Evolutionary conservation across 2,329 filamentous ascomycete species (phyloP), one percentile per base, ranked within the genome.

Genomic region (Cercospora zeina): DNA sequence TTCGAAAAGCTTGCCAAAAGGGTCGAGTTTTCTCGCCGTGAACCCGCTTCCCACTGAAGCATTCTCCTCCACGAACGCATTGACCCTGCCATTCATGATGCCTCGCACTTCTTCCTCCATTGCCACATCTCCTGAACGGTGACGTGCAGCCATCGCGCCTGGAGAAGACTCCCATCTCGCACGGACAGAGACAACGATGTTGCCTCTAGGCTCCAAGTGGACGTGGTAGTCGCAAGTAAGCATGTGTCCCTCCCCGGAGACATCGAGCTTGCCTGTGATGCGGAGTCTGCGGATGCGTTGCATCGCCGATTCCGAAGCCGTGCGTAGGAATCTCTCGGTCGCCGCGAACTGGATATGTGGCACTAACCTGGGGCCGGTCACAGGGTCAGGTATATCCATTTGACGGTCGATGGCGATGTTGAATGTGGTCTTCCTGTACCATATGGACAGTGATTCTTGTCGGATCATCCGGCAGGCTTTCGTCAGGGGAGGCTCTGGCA

Each of bases 141-240:
- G 21, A 30, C 13, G 13, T 49, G 21, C 42, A 49, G 42, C 42
- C 21, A 10, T 34, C 8, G 31, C 13, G 13, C 39, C 2, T 45
- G 30, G 8, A 6, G 49, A 53, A 34, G 14, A 34, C 49, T 53
- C 49, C 49, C 49, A 53, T 34, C 49, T 53, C 6, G 49, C n/a
- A 16, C 49, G 27, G 11, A 53, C n/a, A 33, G 27, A 33, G 49
- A 24, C 16, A 8, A 19, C 49, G 30, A 53, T 53, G n/a, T 19
- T 34, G 49, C 49, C 49, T 31, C 10, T 53, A n/a, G 27, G 49
- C 30, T 53, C 13, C 49, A 53, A 21, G 30, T 31, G n/a, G 9
- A 53, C n/a, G 49, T 53, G 19, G n/a, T 53, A 53, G 49, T 53
- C 49, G 30, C 49, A 53, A n/a, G 5, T n/a, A 14, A 53, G 11